A percentile compares a stretch with the other conserved stretches of the same genome.
Conservation (phyloP, 108 stramenopile species). For the Nannochloropsis granulata region DNA sequence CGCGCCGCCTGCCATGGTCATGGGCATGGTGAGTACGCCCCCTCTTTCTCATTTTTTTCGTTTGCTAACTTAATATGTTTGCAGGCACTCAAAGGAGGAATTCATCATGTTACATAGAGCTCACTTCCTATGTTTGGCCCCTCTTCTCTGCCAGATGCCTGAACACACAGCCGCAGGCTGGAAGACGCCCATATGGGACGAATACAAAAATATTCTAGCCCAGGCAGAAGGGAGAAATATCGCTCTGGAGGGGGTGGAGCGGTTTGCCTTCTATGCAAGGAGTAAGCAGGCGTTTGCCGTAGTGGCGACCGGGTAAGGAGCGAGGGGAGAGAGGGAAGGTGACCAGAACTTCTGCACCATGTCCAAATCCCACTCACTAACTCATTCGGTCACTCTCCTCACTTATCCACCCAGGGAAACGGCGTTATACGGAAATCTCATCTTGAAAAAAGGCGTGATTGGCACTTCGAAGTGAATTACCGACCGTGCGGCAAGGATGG, state of each 20-base stretch:
- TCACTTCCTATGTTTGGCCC: background rate
- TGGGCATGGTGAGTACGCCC: background rate
- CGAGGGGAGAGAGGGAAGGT: background rate
- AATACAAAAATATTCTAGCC: background rate
- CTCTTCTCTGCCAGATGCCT: background rate
- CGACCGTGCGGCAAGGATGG: no score
- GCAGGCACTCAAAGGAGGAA: background rate
- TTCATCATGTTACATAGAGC: background rate
- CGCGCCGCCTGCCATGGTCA: background rate
- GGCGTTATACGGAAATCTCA: background rate
- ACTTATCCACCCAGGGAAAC: background rate
- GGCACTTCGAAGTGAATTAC: background rate
- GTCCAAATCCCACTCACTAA: background rate
- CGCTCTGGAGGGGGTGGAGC: background rate
- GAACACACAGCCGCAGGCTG: background rate
- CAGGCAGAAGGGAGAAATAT: background rate
- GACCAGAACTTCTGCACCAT: background rate
- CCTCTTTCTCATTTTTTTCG: background rate
- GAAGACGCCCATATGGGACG: background rate
- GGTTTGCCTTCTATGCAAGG: background rate
- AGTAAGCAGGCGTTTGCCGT: background rate
- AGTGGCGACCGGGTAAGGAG: background rate
- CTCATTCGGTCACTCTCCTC: background rate
- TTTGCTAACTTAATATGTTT: no score
- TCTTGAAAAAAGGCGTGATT: background rate